Percentiles rank a stretch among this genome's conserved stretches.
Conservation (phyloP, 371 early-diverging fungal genomes). For the Globomyces sp. region DNA sequence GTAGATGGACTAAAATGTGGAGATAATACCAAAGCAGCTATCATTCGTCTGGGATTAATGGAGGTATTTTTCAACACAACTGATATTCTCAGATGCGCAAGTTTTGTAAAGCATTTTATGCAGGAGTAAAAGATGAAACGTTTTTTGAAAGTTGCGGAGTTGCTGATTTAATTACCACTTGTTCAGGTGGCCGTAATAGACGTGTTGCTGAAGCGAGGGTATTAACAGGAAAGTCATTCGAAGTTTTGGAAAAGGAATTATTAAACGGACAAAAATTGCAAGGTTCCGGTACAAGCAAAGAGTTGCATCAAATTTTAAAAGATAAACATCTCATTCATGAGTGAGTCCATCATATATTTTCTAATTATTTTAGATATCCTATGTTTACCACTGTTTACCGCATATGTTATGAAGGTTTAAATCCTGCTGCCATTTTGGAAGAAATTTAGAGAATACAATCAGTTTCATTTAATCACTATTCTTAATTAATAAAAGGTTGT, state of each 20-base stretch:
- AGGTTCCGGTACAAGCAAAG: constrained; percentile 90
- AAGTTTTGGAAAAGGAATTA: constrained; percentile 83
- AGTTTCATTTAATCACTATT: too few species aligned
- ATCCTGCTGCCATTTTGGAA: constrained; percentile 36
- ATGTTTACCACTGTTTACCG: constrained; percentile 85
- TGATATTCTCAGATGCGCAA: constrained; percentile 66
- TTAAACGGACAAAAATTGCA: constrained; percentile 98
- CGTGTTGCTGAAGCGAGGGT: constrained; percentile 91
- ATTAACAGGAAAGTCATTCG: constrained; percentile 83
- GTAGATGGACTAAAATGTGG: constrained; percentile 86
- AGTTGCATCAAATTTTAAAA: constrained; percentile 79
- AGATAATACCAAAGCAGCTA: constrained; percentile 95
- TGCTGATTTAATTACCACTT: constrained; percentile 85
- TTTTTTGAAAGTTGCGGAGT: constrained; percentile 97
- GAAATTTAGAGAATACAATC: constrained; percentile 24
- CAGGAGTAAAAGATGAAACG: constrained; percentile 77
- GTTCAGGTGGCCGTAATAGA: constrained; percentile 96
- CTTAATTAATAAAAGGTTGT: too few species aligned
- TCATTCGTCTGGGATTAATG: constrained; percentile 92
- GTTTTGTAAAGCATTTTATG: constrained; percentile 80
- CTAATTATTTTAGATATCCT: constrained; percentile 61
- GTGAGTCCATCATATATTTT: constrained; percentile 25
- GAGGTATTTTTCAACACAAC: constrained; percentile 45
- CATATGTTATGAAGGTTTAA: constrained; percentile 70
- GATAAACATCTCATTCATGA: constrained; percentile 61